Evolutionary conservation across 176 grass and related monocot species (phyloP), one percentile per base, ranked within the genome.

Genomic region (Miscanthus lutarioriparius): DNA sequence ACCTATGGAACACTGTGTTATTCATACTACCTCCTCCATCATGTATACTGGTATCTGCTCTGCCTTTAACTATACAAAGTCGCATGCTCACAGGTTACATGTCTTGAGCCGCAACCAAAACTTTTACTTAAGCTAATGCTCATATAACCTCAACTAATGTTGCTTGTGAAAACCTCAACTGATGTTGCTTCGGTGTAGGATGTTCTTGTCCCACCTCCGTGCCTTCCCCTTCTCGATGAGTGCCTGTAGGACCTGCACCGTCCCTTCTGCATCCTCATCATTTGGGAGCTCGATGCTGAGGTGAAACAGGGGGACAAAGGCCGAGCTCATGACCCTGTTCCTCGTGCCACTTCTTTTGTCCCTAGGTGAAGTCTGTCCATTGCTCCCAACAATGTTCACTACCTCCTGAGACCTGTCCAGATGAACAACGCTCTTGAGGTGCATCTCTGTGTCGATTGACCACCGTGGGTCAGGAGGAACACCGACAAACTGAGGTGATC

Each of bases 341-440:
- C 91, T 92, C 27, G 51, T 32, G 22, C 83, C 70, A 20, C 77
- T 76, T 85, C 85, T 91, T 72, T 87, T 91, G 77, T 88, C 90
- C 89, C 86, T 92, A 6, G 80, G 84, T 45, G 93, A 81, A 25
- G 90, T 90, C 65, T 95, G 92, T 20, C 89, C 84, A 10, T 90
- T 91, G 95, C 95, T 95, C 77, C 92, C 92, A 54, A 98, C 96
- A 71, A 98, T 93, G 72, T 98, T 95, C 38, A 98, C 89, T 53
- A 93, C 83, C 79, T 93, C 91, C 64, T 80, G 82, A 80, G 85
- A 85, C 53, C 93, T 89, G 77, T 98, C 96, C 72, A 98, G 87
- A 84, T 95, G 96, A 86, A 98, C 87, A 51, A 98, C 66, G 59
- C 89, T 88, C 84, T 95, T 85, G 66, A 98, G 90, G 67, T 77